Evolutionary conservation across 2,329 filamentous ascomycete species (phyloP).

Genomic region (Colletotrichum simmondsii): DNA sequence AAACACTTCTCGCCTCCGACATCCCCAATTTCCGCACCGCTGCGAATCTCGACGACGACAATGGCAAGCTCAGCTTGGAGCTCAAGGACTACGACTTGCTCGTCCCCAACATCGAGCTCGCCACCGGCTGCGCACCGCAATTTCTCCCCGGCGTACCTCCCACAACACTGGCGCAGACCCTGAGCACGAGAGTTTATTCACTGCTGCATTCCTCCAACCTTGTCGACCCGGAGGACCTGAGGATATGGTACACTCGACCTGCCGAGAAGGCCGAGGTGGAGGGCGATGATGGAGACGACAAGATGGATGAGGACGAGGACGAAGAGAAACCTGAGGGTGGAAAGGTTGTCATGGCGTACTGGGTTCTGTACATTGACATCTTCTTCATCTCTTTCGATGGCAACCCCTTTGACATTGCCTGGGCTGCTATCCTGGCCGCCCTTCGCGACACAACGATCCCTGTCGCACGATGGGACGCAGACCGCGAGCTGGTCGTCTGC

Average conservation of each 20-base stretch:
- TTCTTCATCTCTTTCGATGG: conserved; percentile 94
- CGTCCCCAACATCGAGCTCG: conserved; percentile 93
- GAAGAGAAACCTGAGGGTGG: conserved; percentile 40
- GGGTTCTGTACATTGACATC: conserved; percentile 95
- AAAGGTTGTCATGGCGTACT: conserved; percentile 80
- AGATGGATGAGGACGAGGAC: conserved; percentile 49
- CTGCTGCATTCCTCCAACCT: conserved; percentile 79
- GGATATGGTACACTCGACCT: conserved; percentile 74
- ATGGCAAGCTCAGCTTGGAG: conserved; percentile 49
- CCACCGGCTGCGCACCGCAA: conserved; percentile 87
- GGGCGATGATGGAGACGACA: conserved; percentile 48
- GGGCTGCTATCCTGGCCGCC: conserved; percentile 85
- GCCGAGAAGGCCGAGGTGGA: conserved; percentile 58
- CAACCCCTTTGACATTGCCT: conserved; percentile 91
- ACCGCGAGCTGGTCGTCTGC: conserved; percentile 83
- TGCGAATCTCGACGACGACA: conserved; percentile 39
- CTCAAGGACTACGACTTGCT: conserved; percentile 76
- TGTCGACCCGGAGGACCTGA: conserved; percentile 74
- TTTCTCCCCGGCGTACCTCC: conserved; percentile 88
- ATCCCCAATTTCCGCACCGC: conserved; percentile 73
- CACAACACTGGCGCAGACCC: conserved; percentile 81
- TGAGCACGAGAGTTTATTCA: conserved; percentile 83
- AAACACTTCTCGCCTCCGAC: conserved; percentile 80
- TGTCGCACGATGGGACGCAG: conserved; percentile 83
- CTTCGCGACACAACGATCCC: conserved; percentile 83